These are phyloP conservation scores for Alternaria sp. DNA, from an alignment of 2,329 filamentous ascomycete species.

Conservation along the genomic window DNA sequence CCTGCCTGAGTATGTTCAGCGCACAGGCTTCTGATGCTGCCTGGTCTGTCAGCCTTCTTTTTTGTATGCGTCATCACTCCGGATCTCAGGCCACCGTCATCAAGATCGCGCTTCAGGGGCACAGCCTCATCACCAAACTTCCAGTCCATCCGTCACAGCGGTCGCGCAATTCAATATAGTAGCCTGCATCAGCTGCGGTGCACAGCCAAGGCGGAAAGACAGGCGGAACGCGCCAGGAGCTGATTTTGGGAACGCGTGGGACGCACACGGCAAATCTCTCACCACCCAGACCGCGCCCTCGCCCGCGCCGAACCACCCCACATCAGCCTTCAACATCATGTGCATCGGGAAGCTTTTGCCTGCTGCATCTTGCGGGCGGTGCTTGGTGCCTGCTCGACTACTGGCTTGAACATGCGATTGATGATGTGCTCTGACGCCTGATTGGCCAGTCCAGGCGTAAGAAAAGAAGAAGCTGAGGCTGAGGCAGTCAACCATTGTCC, in stretches of 20 bases:
- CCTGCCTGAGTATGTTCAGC: not conserved
- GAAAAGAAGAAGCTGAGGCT: conserved; percentile 20
- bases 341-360: not conserved
- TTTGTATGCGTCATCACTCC: conserved; percentile 2
- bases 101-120: not conserved
- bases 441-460: conserved; percentile 12
- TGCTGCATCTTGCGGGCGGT: conserved; percentile 1
- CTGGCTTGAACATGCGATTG: conserved; percentile 1
- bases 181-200: conserved; percentile 5
- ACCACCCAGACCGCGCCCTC: not conserved
- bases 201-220: conserved; percentile 10
- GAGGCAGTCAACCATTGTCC: conserved; percentile 28
- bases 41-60: not conserved
- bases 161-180: not conserved
- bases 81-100: not conserved
- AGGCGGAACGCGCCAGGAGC: conserved; percentile 2
- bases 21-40: not conserved
- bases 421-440: not conserved
- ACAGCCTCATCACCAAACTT: not conserved
- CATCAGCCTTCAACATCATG: conserved; percentile 7
- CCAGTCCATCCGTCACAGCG: not conserved
- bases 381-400: not conserved
- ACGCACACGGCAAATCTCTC: conserved; percentile 11
- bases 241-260: conserved; percentile 15
- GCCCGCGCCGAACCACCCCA: not conserved